phyloP scores from a whole-genome alignment of 371 early-diverging fungal genomes.

The Actinomortierella ambigua region DNA sequence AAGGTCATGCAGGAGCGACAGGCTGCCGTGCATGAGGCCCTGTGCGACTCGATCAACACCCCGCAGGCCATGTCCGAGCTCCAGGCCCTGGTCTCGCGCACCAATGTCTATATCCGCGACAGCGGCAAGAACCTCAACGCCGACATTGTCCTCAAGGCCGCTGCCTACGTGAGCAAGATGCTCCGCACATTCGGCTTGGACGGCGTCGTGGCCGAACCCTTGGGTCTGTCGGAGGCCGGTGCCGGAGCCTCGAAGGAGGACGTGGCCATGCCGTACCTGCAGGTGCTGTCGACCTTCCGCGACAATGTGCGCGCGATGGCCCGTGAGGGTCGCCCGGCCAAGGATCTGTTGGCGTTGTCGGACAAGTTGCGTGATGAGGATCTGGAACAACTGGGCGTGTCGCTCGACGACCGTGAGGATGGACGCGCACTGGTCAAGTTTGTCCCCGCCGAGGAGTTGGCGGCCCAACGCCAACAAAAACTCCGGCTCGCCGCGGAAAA shows the following conservation, averaged over 20 bases:
- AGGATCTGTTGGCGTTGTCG: conserved; percentile 75
- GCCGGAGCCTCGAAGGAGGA: conserved; percentile 62
- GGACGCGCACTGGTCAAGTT: conserved; percentile 92
- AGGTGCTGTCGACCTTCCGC: conserved; percentile 83
- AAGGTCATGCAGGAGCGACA: conserved; percentile 61
- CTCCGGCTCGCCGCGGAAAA: conserved; percentile 67
- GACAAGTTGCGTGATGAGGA: conserved; percentile 91
- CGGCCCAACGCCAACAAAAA: conserved; percentile 69
- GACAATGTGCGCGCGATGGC: conserved; percentile 84
- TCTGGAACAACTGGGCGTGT: conserved; percentile 84
- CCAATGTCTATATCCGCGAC: conserved; percentile 83
- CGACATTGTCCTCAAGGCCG: conserved; percentile 74
- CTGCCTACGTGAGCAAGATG: conserved; percentile 82
- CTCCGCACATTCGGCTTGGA: conserved; percentile 76
- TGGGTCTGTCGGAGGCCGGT: conserved; percentile 55
- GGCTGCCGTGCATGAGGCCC: conserved; percentile 79
- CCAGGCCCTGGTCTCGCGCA: conserved; percentile 75
- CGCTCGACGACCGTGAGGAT: conserved; percentile 93
- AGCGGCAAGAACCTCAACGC: conserved; percentile 59
- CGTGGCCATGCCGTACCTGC: conserved; percentile 79
- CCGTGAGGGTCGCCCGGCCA: conserved; percentile 53
- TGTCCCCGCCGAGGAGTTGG: conserved; percentile 74
- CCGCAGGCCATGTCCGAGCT: conserved; percentile 83
- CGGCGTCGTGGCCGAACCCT: conserved; percentile 56
- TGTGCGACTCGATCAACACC: conserved; percentile 96